phyloP scores from a whole-genome alignment of 2,329 filamentous ascomycete genomes.

The Pseudomassariella vexata region DNA sequence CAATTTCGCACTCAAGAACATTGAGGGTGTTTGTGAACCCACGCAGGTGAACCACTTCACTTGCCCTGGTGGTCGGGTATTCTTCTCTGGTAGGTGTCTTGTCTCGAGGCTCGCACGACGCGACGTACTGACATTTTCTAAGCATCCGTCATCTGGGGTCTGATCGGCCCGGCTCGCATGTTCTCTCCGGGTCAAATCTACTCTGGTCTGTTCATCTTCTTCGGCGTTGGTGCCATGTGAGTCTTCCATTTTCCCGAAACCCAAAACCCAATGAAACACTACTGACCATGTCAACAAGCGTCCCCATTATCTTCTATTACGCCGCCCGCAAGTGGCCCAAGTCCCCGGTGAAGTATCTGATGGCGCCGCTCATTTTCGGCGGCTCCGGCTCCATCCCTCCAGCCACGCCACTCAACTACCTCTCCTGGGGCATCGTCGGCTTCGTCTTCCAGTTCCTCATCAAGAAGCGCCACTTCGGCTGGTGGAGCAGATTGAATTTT shows the following conservation, averaged over 20 bases:
- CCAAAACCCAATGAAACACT: too few relatives aligned
- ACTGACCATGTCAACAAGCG: too few relatives aligned
- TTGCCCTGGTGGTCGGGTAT: slow-evolving; percentile 58
- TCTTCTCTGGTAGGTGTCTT: slow-evolving; percentile 48
- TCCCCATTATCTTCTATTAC: slow-evolving; percentile 47
- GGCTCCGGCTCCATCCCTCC: slow-evolving; percentile 54
- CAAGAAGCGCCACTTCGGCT: slow-evolving; percentile 56
- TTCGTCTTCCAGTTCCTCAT: slow-evolving; percentile 65
- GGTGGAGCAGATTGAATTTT: slow-evolving; percentile 73
- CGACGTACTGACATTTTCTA: neutral
- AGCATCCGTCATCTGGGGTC: slow-evolving; percentile 63
- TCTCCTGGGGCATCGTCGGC: slow-evolving; percentile 68
- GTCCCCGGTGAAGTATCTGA: slow-evolving; percentile 45
- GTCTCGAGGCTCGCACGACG: too few relatives aligned
- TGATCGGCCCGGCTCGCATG: slow-evolving; percentile 58
- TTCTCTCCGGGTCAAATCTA: slow-evolving; percentile 60
- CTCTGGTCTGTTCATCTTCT: slow-evolving; percentile 54
- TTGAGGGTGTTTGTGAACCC: slow-evolving; percentile 57
- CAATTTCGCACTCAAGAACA: slow-evolving; percentile 55
- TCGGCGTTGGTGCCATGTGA: slow-evolving; percentile 50
- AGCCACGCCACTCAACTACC: slow-evolving; percentile 68
- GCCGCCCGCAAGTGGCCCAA: slow-evolving; percentile 43
- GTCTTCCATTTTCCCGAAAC: too few relatives aligned
- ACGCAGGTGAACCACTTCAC: slow-evolving; percentile 54
- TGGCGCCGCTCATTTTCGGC: slow-evolving; percentile 59